Evolutionary conservation across 805 yeast genomes (phyloP), one percentile per base, ranked within the genome.

Genomic region (Pachysolen tannophilus): DNA sequence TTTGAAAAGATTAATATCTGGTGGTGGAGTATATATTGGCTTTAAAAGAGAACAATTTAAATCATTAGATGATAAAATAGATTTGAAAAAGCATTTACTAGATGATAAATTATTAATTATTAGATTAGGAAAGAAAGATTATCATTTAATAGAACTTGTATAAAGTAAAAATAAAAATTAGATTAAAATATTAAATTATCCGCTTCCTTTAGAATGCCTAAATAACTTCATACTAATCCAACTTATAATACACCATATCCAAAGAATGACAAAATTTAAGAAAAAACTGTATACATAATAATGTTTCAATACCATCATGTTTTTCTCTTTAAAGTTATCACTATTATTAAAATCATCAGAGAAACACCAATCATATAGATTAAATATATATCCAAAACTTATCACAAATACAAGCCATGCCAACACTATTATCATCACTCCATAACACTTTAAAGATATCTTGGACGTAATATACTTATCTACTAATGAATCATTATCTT

Each of bases 221-320:
- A 84, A 84, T 38, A 83, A 59, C 54, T 84, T 84, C 69, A 83
- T 65, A 25, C 92, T 88, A 30, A 77, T 63, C 94, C 94, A 84
- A 8, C 87, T 74, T 3, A 70, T 58, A 8, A 76, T 57, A 28
- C 87, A 74, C 94, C 94, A 83, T 5, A 75, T 53, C 82, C 83
- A 76, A 3, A 59, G 32, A 4, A 59, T 46, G 16, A 53, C 58
- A 35, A 53, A 57, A 26, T 49, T 56, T 16, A 59, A 41, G 17
- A 55, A 49, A 28, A 59, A 48, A 6, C 47, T 38, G 37, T 50
- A 52, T 3, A 58, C 38, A 29, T 56, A 56, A 38, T 60, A 60
- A 24, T 50, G 48, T 24, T 49, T 27, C n/a, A 38, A 5, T 4
- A 13, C 25, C 26, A 38, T 28, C 5, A 7, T 18, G 19, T 11